A percentile compares a stretch with the other conserved stretches of the same genome.
Conservation (phyloP, 1,284 basidiomycete genomes). For the Afroboletus lepidellus region DNA sequence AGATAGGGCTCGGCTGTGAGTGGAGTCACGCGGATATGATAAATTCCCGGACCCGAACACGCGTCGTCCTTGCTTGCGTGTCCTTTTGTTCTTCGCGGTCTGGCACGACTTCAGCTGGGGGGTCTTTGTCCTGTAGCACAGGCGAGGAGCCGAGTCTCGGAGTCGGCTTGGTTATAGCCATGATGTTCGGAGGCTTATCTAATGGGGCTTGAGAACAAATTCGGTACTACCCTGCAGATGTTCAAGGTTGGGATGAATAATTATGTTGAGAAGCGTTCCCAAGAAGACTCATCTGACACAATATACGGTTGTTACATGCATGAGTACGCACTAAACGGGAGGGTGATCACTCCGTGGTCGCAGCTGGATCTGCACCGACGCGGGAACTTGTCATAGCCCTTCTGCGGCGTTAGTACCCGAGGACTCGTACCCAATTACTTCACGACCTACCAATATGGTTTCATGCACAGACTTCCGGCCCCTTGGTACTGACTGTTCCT, state of each 20-base stretch:
- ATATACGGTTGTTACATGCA: conserved; percentile 9
- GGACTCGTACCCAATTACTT: conserved; percentile 31
- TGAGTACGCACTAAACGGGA: conserved; percentile 11
- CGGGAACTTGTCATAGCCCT: conserved; percentile 22
- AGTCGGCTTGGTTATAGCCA: conserved; percentile 20
- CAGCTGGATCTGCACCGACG: conserved; percentile 30
- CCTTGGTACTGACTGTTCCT: conserved; percentile 27
- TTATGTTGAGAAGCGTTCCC: conserved; percentile 16
- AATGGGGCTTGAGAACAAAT: conserved; percentile 24
- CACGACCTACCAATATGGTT: conserved; percentile 32
- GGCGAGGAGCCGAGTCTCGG: conserved; percentile 15
- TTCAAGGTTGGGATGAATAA: conserved; percentile 23
- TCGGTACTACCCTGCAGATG: conserved; percentile 14
- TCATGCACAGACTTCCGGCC: conserved; percentile 34
- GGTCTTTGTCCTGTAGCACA: conserved; percentile 12
- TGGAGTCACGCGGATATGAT: conserved; percentile 15
- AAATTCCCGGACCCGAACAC: conserved; percentile 21
- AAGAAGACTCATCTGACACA: conserved; percentile 20
- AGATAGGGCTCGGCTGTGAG: conserved; percentile 10
- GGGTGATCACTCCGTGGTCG: conserved; percentile 23
- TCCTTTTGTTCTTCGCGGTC: conserved; percentile 1
- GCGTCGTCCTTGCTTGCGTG: background rate
- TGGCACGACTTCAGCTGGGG: background rate
- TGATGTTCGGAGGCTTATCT: conserved; percentile 32
- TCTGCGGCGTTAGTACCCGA: conserved; percentile 36